Base-by-base conservation (phyloP, 106 monocot genomes). In the Vanilla planifolia region DNA sequence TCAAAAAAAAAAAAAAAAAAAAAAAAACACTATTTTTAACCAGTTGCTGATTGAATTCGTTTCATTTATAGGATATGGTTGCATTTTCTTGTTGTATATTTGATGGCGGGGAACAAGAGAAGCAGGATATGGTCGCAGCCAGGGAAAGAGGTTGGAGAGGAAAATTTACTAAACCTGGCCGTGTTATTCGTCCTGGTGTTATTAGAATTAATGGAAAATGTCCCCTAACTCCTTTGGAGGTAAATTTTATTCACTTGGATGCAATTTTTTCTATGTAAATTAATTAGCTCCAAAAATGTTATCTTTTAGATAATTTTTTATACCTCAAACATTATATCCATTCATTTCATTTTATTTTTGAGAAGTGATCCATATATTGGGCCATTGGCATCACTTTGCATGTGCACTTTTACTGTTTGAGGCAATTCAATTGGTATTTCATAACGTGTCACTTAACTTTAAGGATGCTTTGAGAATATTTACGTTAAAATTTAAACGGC, bases 131-230 rank as follows among this genome's bases (percentile, higher is more conserved):
- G 98, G 62, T 70, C 60, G 82, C 77, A 67, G 98, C 91, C 34
- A 88, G 98, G 75, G 98, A 99, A 68, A 85, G 67, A 80, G 98
- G 98, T 40, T 99, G 98, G 98, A 84, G 82, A 71, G 98, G 98
- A 62, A 99, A 99, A 47, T 99, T 99, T 52, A 99, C 98, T 42
- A 92, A 71, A 71, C 81, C 63, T 68, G 98, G 98, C 17, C 98
- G 98, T 62, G 71, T 88, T 55, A 99, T 99, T 77, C 77, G 74
- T 17, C 98, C 98, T 33, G 92, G 88, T 61, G 74, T 73, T 23
- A 92, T 82, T 58, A 88, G 98, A 62, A 73, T 88, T n/a, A 88
- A 85, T 80, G 98, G 98, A 67, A 99, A 99, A 75, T 99, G 98
- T 46, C 98, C 98, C 62, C 88, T 99, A 27, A 99, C 88, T 55